A percentile compares a stretch with the other conserved stretches of the same genome.
These are phyloP conservation scores for Thuja plicata DNA, from an alignment of 83 land plant genomes.

Conservation along the genomic window DNA sequence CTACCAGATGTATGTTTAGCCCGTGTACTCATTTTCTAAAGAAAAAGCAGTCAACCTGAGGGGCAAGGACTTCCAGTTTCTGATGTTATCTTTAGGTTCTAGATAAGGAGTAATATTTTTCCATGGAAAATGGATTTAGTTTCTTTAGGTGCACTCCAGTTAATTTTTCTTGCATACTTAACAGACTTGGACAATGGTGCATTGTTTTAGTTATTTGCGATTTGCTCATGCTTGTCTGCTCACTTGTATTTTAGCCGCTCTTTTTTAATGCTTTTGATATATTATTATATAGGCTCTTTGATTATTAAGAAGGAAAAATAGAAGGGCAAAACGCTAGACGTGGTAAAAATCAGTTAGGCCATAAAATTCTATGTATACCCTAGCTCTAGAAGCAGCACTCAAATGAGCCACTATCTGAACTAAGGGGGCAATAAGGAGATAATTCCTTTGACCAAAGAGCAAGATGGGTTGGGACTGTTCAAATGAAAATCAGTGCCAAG, in stretches of 20 bases:
- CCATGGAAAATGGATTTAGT: not conserved
- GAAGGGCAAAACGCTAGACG: no score
- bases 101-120: not conserved
- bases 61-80: not conserved
- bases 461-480: no score
- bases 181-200: not conserved
- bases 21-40: not conserved
- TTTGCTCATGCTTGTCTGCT: not conserved
- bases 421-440: no score
- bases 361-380: no score
- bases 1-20: not conserved
- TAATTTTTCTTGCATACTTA: not conserved
- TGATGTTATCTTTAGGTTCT: not conserved
- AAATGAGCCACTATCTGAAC: no score
- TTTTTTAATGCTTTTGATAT: not conserved
- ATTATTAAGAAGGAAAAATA: no score
- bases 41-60: not conserved
- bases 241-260: not conserved
- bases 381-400: no score
- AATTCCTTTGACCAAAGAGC: no score
- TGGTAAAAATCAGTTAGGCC: no score
- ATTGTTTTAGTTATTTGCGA: not conserved
- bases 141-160: not conserved
- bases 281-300: no score
- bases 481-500: no score